Conservation (phyloP, 148 eudicot genomes). For the Camellia sinensis region DNA sequence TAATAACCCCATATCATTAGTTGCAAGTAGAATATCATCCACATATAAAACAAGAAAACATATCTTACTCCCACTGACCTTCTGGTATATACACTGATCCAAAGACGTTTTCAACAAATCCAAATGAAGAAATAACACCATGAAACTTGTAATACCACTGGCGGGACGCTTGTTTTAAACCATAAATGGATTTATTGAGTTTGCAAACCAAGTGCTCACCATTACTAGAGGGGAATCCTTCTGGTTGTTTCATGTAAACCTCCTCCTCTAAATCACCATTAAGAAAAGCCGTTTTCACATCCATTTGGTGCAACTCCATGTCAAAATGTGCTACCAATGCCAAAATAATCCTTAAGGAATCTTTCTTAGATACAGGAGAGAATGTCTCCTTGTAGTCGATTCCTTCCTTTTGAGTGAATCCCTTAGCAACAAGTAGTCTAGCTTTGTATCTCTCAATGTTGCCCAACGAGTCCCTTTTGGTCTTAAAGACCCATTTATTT, state of each 20-base stretch:
- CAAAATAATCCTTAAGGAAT: background rate
- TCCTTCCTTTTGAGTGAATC: no score
- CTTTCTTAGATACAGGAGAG: background rate
- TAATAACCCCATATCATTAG: background rate
- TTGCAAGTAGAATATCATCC: background rate
- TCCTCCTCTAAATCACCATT: background rate
- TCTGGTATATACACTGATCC: background rate
- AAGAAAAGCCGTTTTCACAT: background rate
- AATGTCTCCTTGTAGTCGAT: no score
- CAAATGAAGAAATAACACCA: background rate
- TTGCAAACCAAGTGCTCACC: background rate
- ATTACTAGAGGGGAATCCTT: background rate
- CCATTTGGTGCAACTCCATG: slow-evolving; percentile 9
- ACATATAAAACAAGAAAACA: background rate
- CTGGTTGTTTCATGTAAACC: background rate
- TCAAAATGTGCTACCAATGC: slow-evolving; percentile 9
- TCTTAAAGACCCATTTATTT: background rate
- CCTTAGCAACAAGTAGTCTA: background rate
- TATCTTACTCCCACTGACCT: background rate
- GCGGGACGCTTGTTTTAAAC: background rate
- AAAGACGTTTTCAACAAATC: background rate
- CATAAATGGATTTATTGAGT: background rate
- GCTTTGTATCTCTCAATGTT: slow-evolving; percentile 3
- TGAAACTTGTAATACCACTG: background rate
- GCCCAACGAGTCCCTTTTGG: background rate